Percentiles rank a stretch among this genome's conserved stretches.
Conservation (phyloP, 345 rosid genomes). For the Carallia brachiata region DNA sequence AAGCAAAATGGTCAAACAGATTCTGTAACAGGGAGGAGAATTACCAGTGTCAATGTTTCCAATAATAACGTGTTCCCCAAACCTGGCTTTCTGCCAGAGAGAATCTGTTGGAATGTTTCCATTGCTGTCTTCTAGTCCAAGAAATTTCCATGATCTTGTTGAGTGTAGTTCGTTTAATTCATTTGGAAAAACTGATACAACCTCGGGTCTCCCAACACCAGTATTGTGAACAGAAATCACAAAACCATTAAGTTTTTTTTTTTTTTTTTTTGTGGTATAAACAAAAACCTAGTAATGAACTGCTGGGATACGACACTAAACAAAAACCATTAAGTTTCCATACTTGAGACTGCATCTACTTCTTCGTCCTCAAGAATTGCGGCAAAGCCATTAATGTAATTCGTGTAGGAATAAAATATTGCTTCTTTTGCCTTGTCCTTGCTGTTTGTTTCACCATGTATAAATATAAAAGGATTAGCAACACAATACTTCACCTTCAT, state of each 20-base stretch:
- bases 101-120: conserved; percentile 7
- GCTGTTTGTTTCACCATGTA: neutral
- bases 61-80: conserved; percentile 22
- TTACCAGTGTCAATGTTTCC: conserved; percentile 28
- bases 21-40: neutral
- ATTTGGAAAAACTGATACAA: conserved; percentile 18
- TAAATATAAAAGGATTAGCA: neutral
- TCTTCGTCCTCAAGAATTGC: conserved; percentile 27
- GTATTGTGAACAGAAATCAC: neutral
- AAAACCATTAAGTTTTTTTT: neutral
- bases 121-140: conserved; percentile 18
- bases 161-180: conserved; percentile 18
- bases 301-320: neutral
- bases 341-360: conserved; percentile 6
- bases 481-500: neutral
- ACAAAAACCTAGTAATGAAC: neutral
- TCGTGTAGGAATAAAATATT: conserved; percentile 25
- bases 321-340: too few species aligned
- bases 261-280: neutral
- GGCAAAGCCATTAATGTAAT: conserved; percentile 27
- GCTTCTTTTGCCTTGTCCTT: conserved; percentile 16
- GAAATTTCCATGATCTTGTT: conserved; percentile 29
- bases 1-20: neutral
- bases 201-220: conserved; percentile 14
- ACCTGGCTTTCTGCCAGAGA: conserved; percentile 14